A percentile compares a stretch with the other conserved stretches of the same genome.
Evolutionary conservation across 306 rosid species (phyloP).

Genomic region (Vigna unguiculata): DNA sequence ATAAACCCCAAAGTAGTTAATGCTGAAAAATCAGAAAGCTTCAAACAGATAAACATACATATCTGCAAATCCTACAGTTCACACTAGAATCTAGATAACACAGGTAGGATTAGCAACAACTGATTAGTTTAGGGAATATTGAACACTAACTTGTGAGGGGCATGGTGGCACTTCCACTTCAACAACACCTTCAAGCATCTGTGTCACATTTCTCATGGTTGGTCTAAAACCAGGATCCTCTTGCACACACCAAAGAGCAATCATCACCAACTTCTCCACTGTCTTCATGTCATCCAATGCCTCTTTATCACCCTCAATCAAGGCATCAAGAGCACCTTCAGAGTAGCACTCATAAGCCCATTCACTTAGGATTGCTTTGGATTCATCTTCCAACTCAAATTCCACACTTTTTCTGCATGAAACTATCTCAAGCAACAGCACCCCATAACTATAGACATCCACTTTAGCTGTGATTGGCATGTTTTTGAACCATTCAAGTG

Average conservation of each 20-base stretch:
- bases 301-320: conserved; percentile 50
- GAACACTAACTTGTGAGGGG: conserved; percentile 35
- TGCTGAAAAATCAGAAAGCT: conserved; percentile 2
- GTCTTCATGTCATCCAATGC: conserved; percentile 47
- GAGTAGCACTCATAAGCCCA: conserved; percentile 51
- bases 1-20: neutral
- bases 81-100: neutral
- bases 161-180: conserved; percentile 49
- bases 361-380: conserved; percentile 48
- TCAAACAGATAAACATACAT: neutral
- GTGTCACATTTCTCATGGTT: conserved; percentile 45
- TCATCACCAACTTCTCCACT: conserved; percentile 43
- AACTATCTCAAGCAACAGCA: conserved; percentile 49
- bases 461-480: conserved; percentile 50
- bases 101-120: neutral
- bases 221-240: conserved; percentile 54
- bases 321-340: conserved; percentile 29
- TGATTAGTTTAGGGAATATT: conserved; percentile 30
- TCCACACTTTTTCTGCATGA: conserved; percentile 49
- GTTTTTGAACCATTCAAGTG: conserved; percentile 54
- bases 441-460: conserved; percentile 54
- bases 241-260: conserved; percentile 54
- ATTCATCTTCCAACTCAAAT: conserved; percentile 39
- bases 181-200: conserved; percentile 55
- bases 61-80: conserved; percentile 8